phyloP scores from a whole-genome alignment of 2,329 filamentous ascomycete species.

The Leptographium lundbergii region DNA sequence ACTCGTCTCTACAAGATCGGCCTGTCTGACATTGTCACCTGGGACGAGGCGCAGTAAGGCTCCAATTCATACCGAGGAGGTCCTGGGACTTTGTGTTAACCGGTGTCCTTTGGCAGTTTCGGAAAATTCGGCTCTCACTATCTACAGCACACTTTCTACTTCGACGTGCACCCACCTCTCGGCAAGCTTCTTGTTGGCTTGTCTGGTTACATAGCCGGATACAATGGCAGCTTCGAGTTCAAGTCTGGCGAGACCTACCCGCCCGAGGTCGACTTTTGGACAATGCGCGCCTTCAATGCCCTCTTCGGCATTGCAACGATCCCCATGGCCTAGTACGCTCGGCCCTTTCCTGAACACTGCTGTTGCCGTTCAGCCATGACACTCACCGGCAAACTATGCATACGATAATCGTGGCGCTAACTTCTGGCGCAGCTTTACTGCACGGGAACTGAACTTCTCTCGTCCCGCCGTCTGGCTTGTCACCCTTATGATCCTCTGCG shows the following conservation, averaged over 20 bases:
- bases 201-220: conserved; percentile 89
- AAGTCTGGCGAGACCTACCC: conserved; percentile 97
- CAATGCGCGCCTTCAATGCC: conserved; percentile 97
- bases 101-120: conserved; percentile 41
- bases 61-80: background rate
- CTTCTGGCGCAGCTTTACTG: conserved; percentile 48
- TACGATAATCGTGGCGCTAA: background rate
- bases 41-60: conserved; percentile 55
- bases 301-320: conserved; percentile 88
- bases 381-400: background rate
- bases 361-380: no score
- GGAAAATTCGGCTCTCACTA: conserved; percentile 99
- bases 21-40: conserved; percentile 52
- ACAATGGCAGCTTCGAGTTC: conserved; percentile 99
- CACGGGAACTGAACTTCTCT: conserved; percentile 76
- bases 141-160: conserved; percentile 98
- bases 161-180: conserved; percentile 73
- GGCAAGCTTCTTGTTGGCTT: conserved; percentile 98
- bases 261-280: conserved; percentile 86
- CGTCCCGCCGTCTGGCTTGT: conserved; percentile 87
- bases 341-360: background rate
- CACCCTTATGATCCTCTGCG: conserved; percentile 92
- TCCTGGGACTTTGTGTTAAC: background rate
- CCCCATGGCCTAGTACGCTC: conserved; percentile 61
- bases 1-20: conserved; percentile 60